Evolutionary conservation across 768 basidiomycete species (phyloP).

Genomic region (Steccherinum ochraceum): DNA sequence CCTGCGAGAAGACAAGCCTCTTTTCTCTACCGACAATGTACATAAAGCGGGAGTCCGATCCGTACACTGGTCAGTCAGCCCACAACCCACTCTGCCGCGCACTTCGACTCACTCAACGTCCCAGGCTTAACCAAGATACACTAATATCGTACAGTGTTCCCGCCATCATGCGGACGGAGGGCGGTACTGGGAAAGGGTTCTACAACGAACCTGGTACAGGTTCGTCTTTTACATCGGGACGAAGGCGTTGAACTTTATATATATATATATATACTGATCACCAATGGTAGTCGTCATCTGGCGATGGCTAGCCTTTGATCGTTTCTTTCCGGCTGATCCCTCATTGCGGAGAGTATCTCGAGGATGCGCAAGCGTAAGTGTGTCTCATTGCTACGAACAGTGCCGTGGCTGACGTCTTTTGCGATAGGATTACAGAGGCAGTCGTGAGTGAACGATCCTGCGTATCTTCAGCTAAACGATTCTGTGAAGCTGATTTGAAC

Average conservation of each 20-base stretch:
- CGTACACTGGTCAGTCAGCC: slow-evolving; percentile 64
- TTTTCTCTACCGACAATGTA: slow-evolving; percentile 62
- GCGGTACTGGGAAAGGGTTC: slow-evolving; percentile 9
- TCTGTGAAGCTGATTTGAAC: background rate
- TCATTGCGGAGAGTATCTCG: slow-evolving; percentile 23
- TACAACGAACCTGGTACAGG: slow-evolving; percentile 20
- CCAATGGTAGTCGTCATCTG: slow-evolving; percentile 53
- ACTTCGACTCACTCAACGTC: background rate
- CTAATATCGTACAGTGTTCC: slow-evolving; percentile 26
- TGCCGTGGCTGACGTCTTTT: background rate
- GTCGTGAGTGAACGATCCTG: slow-evolving; percentile 51
- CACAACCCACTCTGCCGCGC: background rate
- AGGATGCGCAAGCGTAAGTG: background rate
- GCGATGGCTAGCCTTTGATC: slow-evolving; percentile 60
- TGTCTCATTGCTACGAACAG: background rate
- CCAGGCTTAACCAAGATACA: slow-evolving; percentile 51
- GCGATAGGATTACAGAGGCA: slow-evolving; percentile 67
- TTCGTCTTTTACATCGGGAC: slow-evolving; percentile 17
- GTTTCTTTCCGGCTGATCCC: slow-evolving; percentile 50
- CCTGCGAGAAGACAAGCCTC: slow-evolving; percentile 65
- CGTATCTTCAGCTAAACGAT: background rate
- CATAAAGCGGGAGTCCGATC: slow-evolving; percentile 63
- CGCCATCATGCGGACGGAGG: slow-evolving; percentile 14
- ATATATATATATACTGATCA: slow-evolving; percentile 37
- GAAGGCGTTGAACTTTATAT: slow-evolving; percentile 23